phyloP scores from a whole-genome alignment of 2,329 filamentous ascomycete species.

The Exserohilum rostratum region DNA sequence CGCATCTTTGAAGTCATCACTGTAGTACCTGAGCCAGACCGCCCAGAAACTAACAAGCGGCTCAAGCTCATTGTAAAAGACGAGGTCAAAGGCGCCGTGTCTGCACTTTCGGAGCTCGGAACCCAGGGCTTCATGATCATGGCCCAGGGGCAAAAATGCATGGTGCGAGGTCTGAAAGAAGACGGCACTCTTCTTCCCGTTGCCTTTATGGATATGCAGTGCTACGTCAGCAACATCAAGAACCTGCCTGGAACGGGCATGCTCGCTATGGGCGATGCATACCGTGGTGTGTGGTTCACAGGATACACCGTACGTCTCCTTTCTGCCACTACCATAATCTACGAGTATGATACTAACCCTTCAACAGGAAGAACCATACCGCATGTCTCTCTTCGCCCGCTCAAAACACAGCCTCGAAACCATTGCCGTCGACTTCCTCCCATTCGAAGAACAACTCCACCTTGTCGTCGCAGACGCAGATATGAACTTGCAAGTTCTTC shows the following conservation, averaged over 20 bases:
- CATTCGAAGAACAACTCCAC: conserved; percentile 80
- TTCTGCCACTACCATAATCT: too few species aligned
- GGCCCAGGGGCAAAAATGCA: conserved; percentile 94
- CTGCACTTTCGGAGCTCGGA: conserved; percentile 81
- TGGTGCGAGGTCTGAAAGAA: conserved; percentile 95
- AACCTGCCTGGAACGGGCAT: conserved; percentile 83
- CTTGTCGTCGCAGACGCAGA: conserved; percentile 84
- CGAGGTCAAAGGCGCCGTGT: conserved; percentile 90
- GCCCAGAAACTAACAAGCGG: conserved; percentile 82
- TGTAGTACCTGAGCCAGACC: conserved; percentile 86
- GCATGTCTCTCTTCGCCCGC: conserved; percentile 91
- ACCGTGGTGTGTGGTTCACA: conserved; percentile 94
- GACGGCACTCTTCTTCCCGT: conserved; percentile 91
- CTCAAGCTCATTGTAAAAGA: conserved; percentile 88
- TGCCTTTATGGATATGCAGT: conserved; percentile 97
- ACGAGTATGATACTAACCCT: conserved; percentile 15
- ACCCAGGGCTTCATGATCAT: conserved; percentile 87
- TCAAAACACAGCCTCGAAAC: conserved; percentile 79
- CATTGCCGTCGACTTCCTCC: conserved; percentile 83
- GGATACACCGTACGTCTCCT: conserved; percentile 73
- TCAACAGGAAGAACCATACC: conserved; percentile 83
- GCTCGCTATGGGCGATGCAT: conserved; percentile 84
- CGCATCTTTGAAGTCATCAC: conserved; percentile 91
- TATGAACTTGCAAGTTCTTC: conserved; percentile 83
- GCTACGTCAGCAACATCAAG: conserved; percentile 85